These are phyloP conservation scores for Salmacisia buchloeana DNA, from an alignment of 1,284 basidiomycete genomes.

Conservation along the genomic window DNA sequence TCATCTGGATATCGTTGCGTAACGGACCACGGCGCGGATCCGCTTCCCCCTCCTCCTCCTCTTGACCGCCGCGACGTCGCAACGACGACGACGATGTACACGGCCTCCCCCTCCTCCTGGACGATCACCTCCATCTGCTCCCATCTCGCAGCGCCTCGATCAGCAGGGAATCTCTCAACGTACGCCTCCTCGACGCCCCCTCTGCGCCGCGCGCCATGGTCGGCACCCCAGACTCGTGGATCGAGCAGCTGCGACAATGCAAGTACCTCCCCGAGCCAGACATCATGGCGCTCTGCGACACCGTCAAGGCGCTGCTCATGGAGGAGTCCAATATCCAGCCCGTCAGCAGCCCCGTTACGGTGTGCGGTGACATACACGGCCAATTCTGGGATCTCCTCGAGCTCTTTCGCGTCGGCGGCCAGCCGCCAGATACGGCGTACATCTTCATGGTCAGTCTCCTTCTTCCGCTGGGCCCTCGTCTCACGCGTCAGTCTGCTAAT, in stretches of 20 bases:
- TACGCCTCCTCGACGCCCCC: neutral
- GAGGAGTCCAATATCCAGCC: slow-evolving; percentile 95
- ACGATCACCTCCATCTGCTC: no score
- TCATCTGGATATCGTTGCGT: no score
- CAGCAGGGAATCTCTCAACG: no score
- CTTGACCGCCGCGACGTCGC: no score
- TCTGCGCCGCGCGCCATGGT: neutral
- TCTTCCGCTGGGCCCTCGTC: neutral
- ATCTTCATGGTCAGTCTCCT: slow-evolving; percentile 77
- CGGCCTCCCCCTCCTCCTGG: neutral
- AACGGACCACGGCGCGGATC: no score
- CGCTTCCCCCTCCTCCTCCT: no score
- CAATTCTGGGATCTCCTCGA: slow-evolving; percentile 95
- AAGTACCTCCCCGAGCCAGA: slow-evolving; percentile 80
- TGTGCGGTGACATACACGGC: slow-evolving; percentile 90
- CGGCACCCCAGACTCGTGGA: slow-evolving; percentile 44
- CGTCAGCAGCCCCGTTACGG: slow-evolving; percentile 81
- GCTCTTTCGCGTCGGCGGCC: slow-evolving; percentile 80
- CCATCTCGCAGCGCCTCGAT: neutral
- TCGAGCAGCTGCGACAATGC: slow-evolving; percentile 69
- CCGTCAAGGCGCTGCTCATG: slow-evolving; percentile 75
- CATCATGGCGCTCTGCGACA: slow-evolving; percentile 82
- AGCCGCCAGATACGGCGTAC: slow-evolving; percentile 82
- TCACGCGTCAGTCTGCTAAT: neutral
- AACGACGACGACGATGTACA: no score